phyloP scores from a whole-genome alignment of 1,139 yeast genomes.

The Blastobotrys buckinghamii region DNA sequence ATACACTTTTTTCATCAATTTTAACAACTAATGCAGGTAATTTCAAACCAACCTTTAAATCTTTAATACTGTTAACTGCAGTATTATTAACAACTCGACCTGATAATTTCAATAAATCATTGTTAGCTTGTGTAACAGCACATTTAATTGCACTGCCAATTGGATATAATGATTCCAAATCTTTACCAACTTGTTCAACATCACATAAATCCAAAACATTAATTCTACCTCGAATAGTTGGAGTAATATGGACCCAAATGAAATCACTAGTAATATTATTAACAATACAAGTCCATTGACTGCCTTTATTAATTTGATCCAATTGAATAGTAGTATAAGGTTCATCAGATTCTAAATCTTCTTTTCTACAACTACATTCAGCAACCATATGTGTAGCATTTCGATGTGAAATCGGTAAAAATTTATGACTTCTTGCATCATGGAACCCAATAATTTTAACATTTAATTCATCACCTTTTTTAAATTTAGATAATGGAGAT shows the following conservation, averaged over 20 bases:
- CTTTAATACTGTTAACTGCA: constrained; percentile 39
- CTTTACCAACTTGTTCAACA: constrained; percentile 40
- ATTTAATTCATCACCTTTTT: constrained; percentile 50
- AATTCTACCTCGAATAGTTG: constrained; percentile 61
- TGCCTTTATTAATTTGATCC: constrained; percentile 41
- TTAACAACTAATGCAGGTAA: constrained; percentile 64
- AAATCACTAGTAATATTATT: constrained; percentile 48
- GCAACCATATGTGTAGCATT: constrained; percentile 51
- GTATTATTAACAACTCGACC: constrained; percentile 36
- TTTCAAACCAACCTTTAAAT: constrained; percentile 51
- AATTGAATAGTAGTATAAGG: constrained; percentile 32
- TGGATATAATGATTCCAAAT: constrained; percentile 52
- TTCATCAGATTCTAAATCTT: constrained; percentile 33
- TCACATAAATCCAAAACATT: constrained; percentile 56
- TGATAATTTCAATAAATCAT: constrained; percentile 45
- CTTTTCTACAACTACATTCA: constrained; percentile 57
- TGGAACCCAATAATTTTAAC: constrained; percentile 75
- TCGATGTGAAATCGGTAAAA: constrained; percentile 62
- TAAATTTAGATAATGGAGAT: constrained; percentile 55
- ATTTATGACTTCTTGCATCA: constrained; percentile 64
- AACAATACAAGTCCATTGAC: constrained; percentile 45
- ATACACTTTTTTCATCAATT: constrained; percentile 54
- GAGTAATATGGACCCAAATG: constrained; percentile 67
- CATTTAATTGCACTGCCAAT: constrained; percentile 66
- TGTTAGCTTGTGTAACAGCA: constrained; percentile 47